Evolutionary conservation across 2,329 filamentous ascomycete genomes (phyloP).

Genomic region (Hypoxylon sp.): DNA sequence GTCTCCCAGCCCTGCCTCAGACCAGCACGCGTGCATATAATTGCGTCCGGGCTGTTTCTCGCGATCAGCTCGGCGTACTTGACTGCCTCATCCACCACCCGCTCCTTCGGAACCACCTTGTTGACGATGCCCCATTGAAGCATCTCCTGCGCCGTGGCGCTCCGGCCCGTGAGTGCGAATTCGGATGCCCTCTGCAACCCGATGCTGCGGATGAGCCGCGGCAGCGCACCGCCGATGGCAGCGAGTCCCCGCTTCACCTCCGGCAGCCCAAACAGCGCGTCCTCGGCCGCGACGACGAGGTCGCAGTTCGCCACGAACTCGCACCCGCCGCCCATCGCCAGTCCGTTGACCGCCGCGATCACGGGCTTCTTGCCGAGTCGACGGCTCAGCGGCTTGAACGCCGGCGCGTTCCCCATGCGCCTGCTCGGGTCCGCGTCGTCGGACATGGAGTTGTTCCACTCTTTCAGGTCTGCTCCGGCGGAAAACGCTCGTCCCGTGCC

Average conservation of each 20-base stretch:
- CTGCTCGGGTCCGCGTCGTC: slow-evolving; percentile 37
- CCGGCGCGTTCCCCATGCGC: slow-evolving; percentile 40
- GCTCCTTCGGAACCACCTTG: slow-evolving; percentile 38
- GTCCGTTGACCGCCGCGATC: slow-evolving; percentile 70
- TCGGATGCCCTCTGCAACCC: slow-evolving; percentile 41
- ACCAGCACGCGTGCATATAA: slow-evolving; percentile 41
- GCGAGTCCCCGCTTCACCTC: slow-evolving; percentile 40
- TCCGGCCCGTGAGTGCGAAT: slow-evolving; percentile 39
- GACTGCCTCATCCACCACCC: slow-evolving; percentile 76
- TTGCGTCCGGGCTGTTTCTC: slow-evolving; percentile 41
- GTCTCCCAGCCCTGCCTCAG: slow-evolving; percentile 42
- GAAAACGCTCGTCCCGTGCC: slow-evolving; percentile 42
- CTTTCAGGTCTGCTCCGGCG: slow-evolving; percentile 41
- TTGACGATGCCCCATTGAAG: slow-evolving; percentile 40
- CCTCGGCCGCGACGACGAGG: slow-evolving; percentile 62
- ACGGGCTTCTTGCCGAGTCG: slow-evolving; percentile 67
- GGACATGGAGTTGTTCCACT: slow-evolving; percentile 43
- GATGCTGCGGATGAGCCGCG: slow-evolving; percentile 37
- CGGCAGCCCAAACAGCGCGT: slow-evolving; percentile 61
- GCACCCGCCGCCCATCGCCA: slow-evolving; percentile 67
- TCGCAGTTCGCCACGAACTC: slow-evolving; percentile 70
- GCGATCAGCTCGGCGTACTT: slow-evolving; percentile 72
- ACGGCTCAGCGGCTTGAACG: slow-evolving; percentile 53
- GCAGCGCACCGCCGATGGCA: slow-evolving; percentile 40
- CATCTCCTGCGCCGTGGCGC: slow-evolving; percentile 41